These are phyloP conservation scores for Anisodus tanguticus DNA, from an alignment of 257 asterid genomes.

Conservation along the genomic window DNA sequence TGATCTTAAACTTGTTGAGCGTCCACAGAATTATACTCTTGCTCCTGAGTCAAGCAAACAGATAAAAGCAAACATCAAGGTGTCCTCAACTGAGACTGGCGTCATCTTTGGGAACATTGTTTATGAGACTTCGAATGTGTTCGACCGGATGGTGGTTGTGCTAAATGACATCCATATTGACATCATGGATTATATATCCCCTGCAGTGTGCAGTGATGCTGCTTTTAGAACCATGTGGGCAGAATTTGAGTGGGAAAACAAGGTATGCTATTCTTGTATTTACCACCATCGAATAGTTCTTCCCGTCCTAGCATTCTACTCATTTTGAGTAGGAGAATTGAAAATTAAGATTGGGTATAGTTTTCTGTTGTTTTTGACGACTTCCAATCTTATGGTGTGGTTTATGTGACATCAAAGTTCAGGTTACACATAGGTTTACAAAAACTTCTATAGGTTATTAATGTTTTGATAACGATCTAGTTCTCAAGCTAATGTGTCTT, in stretches of 20 bases:
- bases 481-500: neutral
- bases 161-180: conserved; percentile 96
- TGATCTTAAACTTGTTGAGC: conserved; percentile 94
- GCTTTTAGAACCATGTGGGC: conserved; percentile 98
- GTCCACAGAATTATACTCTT: conserved; percentile 91
- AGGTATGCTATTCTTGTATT: conserved; percentile 50
- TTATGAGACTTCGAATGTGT: conserved; percentile 91
- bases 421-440: too few species aligned
- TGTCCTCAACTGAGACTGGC: conserved; percentile 96
- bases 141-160: conserved; percentile 85
- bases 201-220: conserved; percentile 89
- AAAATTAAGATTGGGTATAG: neutral
- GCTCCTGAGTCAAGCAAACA: conserved; percentile 96
- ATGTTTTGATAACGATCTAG: neutral
- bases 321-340: conserved; percentile 11
- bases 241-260: conserved; percentile 98
- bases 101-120: conserved; percentile 95
- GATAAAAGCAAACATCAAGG: conserved; percentile 92
- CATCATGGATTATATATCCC: conserved; percentile 97
- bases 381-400: neutral
- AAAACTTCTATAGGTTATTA: neutral
- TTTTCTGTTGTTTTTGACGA: neutral
- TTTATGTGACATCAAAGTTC: neutral
- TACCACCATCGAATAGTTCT: neutral
- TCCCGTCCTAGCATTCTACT: neutral